phyloP scores from a whole-genome alignment of 176 grass and related monocot genomes.

The Triticum dicoccoides region DNA sequence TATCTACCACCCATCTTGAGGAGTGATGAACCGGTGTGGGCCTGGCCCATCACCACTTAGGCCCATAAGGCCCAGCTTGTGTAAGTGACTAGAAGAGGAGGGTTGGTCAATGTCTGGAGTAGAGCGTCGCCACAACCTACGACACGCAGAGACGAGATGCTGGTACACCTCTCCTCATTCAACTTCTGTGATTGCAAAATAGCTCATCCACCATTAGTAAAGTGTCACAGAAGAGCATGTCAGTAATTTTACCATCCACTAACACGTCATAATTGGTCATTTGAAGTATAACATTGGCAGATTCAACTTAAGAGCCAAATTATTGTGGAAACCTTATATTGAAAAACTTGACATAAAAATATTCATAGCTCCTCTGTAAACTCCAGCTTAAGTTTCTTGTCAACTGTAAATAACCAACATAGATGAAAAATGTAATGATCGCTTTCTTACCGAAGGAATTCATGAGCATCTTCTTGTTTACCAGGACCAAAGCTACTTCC shows the following conservation, averaged over 20 bases:
- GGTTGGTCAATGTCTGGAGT: too few relatives aligned
- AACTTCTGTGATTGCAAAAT: background rate
- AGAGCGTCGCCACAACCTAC: too few relatives aligned
- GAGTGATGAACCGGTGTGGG: background rate
- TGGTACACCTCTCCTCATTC: too few relatives aligned
- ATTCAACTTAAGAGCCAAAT: background rate
- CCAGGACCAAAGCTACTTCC: constrained; percentile 73
- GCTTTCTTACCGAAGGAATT: constrained; percentile 82
- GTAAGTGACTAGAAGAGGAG: too few relatives aligned
- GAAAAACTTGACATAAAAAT: background rate
- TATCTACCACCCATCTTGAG: background rate
- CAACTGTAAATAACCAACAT: background rate
- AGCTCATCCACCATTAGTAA: background rate
- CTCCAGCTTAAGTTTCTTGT: constrained; percentile 3
- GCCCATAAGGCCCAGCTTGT: too few relatives aligned
- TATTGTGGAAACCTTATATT: background rate
- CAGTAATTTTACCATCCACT: background rate
- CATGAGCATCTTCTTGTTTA: constrained; percentile 95
- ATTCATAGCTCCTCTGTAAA: background rate
- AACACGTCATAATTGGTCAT: background rate
- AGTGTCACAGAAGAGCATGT: background rate
- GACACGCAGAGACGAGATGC: too few relatives aligned
- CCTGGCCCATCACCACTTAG: too few relatives aligned
- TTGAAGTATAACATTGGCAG: background rate
- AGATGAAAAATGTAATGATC: constrained; percentile 7